Conservation (phyloP, 176 grass and related monocot genomes). For the Aegilops longissima region DNA sequence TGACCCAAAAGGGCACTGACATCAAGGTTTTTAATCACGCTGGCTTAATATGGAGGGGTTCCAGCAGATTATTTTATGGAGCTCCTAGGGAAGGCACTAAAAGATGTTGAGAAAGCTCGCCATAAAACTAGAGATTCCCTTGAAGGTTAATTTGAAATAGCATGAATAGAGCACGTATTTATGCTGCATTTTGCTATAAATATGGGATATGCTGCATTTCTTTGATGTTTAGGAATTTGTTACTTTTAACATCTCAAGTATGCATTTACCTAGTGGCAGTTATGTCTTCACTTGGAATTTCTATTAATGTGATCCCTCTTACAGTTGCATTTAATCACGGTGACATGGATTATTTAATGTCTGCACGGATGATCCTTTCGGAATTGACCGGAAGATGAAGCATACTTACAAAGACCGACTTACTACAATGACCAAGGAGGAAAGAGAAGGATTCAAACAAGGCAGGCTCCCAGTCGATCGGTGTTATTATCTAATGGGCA, state of each 20-base stretch:
- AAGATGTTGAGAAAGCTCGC: slow-evolving; percentile 32
- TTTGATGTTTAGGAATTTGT: neutral
- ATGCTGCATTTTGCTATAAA: neutral
- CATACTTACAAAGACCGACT: slow-evolving; percentile 50
- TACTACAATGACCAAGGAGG: slow-evolving; percentile 21
- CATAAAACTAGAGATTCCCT: slow-evolving; percentile 31
- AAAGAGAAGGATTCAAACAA: slow-evolving; percentile 50
- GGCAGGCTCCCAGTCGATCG: slow-evolving; percentile 54
- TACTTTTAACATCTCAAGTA: neutral
- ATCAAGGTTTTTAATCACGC: slow-evolving; percentile 51
- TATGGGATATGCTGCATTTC: neutral
- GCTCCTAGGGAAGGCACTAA: slow-evolving; percentile 49
- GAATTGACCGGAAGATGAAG: slow-evolving; percentile 47
- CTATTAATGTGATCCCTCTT: slow-evolving; percentile 20
- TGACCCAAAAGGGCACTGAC: slow-evolving; percentile 36
- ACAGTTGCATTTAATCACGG: slow-evolving; percentile 50
- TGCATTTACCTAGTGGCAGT: neutral
- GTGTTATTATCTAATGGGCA: slow-evolving; percentile 69
- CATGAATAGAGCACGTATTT: neutral
- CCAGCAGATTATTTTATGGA: slow-evolving; percentile 59
- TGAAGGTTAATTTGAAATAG: slow-evolving; percentile 26
- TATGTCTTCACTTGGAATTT: neutral
- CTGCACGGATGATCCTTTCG: slow-evolving; percentile 63
- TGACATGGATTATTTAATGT: slow-evolving; percentile 67
- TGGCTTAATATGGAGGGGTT: slow-evolving; percentile 62